Conservation (phyloP, 805 yeast genomes). For the Candida verbasci region DNA sequence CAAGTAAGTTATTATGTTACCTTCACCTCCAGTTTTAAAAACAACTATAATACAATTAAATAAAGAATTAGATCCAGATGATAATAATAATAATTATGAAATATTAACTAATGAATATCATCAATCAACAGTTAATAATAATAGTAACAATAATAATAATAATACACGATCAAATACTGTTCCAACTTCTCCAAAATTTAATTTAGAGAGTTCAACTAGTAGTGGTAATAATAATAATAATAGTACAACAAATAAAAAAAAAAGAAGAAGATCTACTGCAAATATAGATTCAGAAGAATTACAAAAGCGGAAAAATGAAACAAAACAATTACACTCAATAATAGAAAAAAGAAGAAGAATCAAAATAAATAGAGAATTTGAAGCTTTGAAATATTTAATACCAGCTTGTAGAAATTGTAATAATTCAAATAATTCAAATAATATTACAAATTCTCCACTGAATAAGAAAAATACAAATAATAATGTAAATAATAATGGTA, state of each 20-base stretch:
- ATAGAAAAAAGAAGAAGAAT: constrained; percentile 77
- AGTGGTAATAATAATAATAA: neutral
- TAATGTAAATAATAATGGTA: neutral
- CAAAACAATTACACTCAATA: constrained; percentile 58
- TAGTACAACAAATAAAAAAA: constrained; percentile 18
- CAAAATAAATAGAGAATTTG: constrained; percentile 79
- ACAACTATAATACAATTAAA: constrained; percentile 43
- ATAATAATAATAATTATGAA: constrained; percentile 31
- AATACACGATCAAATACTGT: neutral
- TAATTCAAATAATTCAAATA: constrained; percentile 21
- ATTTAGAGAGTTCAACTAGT: constrained; percentile 1
- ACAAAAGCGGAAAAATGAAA: constrained; percentile 38
- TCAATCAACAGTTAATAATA: constrained; percentile 7
- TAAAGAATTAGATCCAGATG: constrained; percentile 39
- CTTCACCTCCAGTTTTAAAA: constrained; percentile 39
- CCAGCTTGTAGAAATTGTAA: constrained; percentile 61
- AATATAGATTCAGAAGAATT: constrained; percentile 37
- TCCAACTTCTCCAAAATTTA: constrained; percentile 8
- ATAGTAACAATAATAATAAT: too few species aligned
- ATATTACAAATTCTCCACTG: too few species aligned
- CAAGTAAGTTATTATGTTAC: too few species aligned
- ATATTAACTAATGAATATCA: constrained; percentile 37
- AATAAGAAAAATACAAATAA: neutral
- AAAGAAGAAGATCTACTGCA: constrained; percentile 36
- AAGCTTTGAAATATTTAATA: constrained; percentile 68